Conservation (phyloP, 176 grass and related monocot species). For the Hsuehochloa calcarea region DNA sequence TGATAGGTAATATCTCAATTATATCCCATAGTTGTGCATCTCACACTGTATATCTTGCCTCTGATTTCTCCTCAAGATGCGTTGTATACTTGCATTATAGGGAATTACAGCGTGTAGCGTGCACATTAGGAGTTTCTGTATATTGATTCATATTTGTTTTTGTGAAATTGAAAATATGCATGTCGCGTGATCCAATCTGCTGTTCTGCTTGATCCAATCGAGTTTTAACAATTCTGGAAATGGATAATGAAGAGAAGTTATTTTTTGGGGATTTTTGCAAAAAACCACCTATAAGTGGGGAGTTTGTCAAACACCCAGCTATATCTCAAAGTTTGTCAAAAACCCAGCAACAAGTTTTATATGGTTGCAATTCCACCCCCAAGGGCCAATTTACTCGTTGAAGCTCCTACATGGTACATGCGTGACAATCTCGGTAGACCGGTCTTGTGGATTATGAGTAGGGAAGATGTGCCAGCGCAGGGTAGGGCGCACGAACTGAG, state of each 20-base stretch:
- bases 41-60: neutral
- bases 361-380: too few species aligned
- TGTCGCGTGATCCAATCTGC: neutral
- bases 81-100: neutral
- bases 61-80: neutral
- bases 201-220: neutral
- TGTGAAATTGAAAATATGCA: neutral
- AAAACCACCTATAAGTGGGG: too few species aligned
- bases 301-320: too few species aligned
- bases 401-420: too few species aligned
- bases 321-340: too few species aligned
- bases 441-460: too few species aligned
- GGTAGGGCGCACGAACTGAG: too few species aligned
- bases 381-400: too few species aligned
- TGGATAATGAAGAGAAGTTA: neutral
- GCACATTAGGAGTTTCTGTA: neutral
- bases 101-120: neutral
- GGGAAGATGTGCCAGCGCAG: too few species aligned
- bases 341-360: too few species aligned
- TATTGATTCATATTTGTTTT: neutral
- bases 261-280: too few species aligned
- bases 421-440: too few species aligned
- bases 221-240: neutral
- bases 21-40: neutral
- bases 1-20: conserved; percentile 47